A percentile compares a stretch with the other conserved stretches of the same genome.
Evolutionary conservation across 2,329 filamentous ascomycete genomes (phyloP).

Genomic region (Metarhizium sp.): DNA sequence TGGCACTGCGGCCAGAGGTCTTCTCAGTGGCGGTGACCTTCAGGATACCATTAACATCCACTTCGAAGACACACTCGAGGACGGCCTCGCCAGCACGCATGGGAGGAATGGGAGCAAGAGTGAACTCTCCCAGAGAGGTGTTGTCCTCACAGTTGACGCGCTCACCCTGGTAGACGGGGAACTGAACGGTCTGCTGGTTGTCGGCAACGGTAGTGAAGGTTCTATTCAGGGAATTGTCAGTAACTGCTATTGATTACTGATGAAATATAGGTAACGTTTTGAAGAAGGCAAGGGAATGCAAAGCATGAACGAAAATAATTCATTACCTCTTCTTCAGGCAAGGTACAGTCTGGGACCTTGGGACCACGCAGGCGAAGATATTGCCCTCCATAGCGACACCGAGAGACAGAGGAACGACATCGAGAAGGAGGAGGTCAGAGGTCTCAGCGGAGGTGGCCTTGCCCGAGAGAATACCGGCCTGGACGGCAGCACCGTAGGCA

Average conservation of each 20-base stretch:
- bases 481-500: constrained; percentile 95
- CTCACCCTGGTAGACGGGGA: constrained; percentile 93
- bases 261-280: not conserved
- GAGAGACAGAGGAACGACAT: constrained; percentile 91
- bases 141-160: constrained; percentile 98
- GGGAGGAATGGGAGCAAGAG: constrained; percentile 77
- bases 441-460: constrained; percentile 96
- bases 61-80: constrained; percentile 97
- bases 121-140: constrained; percentile 96
- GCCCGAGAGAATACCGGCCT: constrained; percentile 96
- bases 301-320: not conserved
- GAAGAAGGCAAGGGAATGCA: too few relatives aligned
- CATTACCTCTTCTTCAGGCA: constrained; percentile 62
- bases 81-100: constrained; percentile 93
- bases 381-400: constrained; percentile 99
- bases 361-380: constrained; percentile 92
- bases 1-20: constrained; percentile 92
- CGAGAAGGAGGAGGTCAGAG: constrained; percentile 85
- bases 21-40: constrained; percentile 99
- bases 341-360: too few relatives aligned
- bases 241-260: not conserved
- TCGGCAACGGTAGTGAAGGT: constrained; percentile 84
- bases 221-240: constrained; percentile 6
- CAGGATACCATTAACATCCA: constrained; percentile 99
- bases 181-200: constrained; percentile 60